Base-by-base conservation (phyloP, 2,329 filamentous ascomycete genomes). In the Cladosporium colombiae region DNA sequence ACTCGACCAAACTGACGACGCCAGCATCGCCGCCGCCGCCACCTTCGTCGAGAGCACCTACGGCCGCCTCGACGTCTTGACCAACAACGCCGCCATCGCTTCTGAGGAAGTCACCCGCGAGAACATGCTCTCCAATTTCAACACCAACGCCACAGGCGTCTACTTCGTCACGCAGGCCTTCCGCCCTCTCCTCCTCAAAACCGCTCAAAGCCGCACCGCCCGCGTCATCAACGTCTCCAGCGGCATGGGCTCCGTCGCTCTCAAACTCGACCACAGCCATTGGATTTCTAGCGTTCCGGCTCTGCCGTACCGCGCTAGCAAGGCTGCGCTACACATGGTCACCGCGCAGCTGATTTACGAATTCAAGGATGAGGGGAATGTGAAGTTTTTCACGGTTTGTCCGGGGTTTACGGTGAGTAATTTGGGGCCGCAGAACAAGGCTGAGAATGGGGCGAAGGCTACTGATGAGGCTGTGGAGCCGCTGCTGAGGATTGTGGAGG, bases 1-100 rank as follows among this genome's bases (percentile, higher is more conserved):
- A 64, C 72, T 88, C 46, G 85, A 88, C 68, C 75, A 88, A 16
- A 76, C 77, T 29, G 77, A 79, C 23, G 85, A 88, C 69, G 74
- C 77, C 0, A 84, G 82, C 0, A 85, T 88, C 65, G 68, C 79
- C 5, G 71, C 72, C 7, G 81, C 81, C 0, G 81, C 78, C 66
- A 75, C 81, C 31, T 65, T 75, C 0, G 74, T 88, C 5, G 60
- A 76, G 23, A 65, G 68, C 29, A 77, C 75, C 21, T 78, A 77
- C 25, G 68, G 71, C 14, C 63, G 29, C 13, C 69, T 83, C 58
- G 78, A 82, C 70, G 73, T 79, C 18, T 67, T 82, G 62, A 77
- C 82, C 50, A 82, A 82, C 66, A 82, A 83, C 73, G 80, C 81
- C 8, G 81, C 5, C 70, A 75, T 67, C 50, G 53, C 18, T 8